Base-by-base conservation (phyloP, 306 rosid species). In the Vachellia pachyceras region DNA sequence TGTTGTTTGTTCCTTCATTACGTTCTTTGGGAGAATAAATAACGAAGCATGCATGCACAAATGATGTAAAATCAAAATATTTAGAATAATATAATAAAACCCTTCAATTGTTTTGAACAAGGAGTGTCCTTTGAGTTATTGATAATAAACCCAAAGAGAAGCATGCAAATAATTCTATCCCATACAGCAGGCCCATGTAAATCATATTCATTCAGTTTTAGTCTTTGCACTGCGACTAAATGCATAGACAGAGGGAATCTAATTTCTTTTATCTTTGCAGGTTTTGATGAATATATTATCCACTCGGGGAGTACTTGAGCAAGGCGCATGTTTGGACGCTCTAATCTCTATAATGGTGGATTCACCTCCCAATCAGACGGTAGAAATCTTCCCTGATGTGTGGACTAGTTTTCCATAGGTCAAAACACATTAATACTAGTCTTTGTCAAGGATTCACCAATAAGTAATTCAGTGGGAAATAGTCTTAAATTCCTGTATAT, bases 241-340 rank as follows among this genome's bases (percentile, higher is more conserved):
- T 77, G 50, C 64, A 9, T 14, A 37, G 40, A 58, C 52, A 39
- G 65, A 3, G 13, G 14, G 29, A 73, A 46, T 18, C 37, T 76
- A 50, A 63, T 61, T 81, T 33, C 45, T 77, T 35, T 60, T 83
- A 8, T 50, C 69, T 52, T 80, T 86, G 82, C 88, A 95, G 99
- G 90, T 93, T 76, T 86, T 95, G 88, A 88, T 93, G 95, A 90
- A 88, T 81, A 89, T 95, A 80, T 77, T 95, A 73, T 92, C 98
- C 12, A 86, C 90, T 64, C 89, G 94, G 7, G 94, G 97, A 67
- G 95, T 89, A 64, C 91, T 81, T 55, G 97, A 91, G 85, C 95
- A 93, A 88, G 90, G 94, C 42, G 98, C 95, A 54, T 95, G 98
- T 81, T 87, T 95, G 69, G 99, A 95, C 82, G 99, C 98, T 73